A percentile compares a stretch with the other conserved stretches of the same genome.
These are phyloP conservation scores for Microcyclosporella mali DNA, from an alignment of 2,329 filamentous ascomycete species.

Conservation along the genomic window DNA sequence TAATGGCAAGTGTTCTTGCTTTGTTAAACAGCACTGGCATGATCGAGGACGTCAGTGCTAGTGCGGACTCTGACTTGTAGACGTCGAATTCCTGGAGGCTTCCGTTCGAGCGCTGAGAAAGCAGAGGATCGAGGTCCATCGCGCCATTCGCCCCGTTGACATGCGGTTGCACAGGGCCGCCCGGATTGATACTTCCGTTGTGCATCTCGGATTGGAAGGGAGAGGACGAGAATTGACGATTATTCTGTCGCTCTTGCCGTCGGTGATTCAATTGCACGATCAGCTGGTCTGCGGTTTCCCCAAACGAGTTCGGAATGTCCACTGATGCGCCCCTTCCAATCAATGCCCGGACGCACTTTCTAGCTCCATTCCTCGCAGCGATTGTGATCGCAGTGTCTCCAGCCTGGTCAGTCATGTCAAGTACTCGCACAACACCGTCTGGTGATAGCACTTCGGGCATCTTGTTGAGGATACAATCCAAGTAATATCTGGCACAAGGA, in stretches of 20 bases:
- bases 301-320: conserved; percentile 73
- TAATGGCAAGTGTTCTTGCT: conserved; percentile 37
- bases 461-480: conserved; percentile 83
- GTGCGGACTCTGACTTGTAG: conserved; percentile 42
- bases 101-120: conserved; percentile 16
- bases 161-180: conserved; percentile 24
- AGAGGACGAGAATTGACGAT: conserved; percentile 68
- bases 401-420: conserved; percentile 76
- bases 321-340: conserved; percentile 74
- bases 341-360: conserved; percentile 62
- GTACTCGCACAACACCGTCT: conserved; percentile 66
- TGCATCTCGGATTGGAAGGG: conserved; percentile 37
- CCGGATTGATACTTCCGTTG: conserved; percentile 13
- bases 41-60: conserved; percentile 59
- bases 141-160: conserved; percentile 13
- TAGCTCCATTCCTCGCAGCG: conserved; percentile 78
- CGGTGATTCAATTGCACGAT: conserved; percentile 66
- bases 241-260: conserved; percentile 51
- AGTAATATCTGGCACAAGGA: conserved; percentile 84
- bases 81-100: conserved; percentile 19
- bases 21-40: conserved; percentile 48
- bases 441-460: conserved; percentile 72
- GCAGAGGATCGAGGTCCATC: conserved; percentile 23
- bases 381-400: conserved; percentile 89
- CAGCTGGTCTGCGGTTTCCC: conserved; percentile 76